phyloP scores from a whole-genome alignment of 495 filamentous ascomycete genomes.

The Aspergillus carlsbadensis region DNA sequence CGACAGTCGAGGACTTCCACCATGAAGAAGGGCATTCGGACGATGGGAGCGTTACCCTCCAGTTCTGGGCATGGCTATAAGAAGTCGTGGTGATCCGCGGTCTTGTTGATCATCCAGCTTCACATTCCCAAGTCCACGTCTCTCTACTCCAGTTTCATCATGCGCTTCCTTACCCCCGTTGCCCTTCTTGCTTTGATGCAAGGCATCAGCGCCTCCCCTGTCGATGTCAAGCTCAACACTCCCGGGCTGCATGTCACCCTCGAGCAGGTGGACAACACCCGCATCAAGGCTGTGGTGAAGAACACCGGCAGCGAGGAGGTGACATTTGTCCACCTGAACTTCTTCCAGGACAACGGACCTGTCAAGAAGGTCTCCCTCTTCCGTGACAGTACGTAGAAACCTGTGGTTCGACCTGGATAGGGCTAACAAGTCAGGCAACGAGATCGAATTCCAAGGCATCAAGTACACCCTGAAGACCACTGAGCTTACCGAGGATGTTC shows the following conservation, averaged over 20 bases:
- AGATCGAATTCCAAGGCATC: constrained; percentile 59
- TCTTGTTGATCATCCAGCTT: background rate
- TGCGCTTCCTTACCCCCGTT: constrained; percentile 15
- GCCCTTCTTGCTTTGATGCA: constrained; percentile 43
- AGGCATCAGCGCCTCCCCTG: constrained; percentile 36
- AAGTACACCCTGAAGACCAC: constrained; percentile 45
- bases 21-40: background rate
- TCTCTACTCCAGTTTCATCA: constrained; percentile 3
- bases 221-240: constrained; percentile 28
- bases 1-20: background rate
- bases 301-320: constrained; percentile 56
- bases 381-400: constrained; percentile 42
- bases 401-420: no score
- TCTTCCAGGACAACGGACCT: constrained; percentile 55
- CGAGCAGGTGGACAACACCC: constrained; percentile 51
- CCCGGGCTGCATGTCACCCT: constrained; percentile 52
- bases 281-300: constrained; percentile 59
- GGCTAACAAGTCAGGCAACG: constrained; percentile 31
- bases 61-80: background rate
- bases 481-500: constrained; percentile 48
- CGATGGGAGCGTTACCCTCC: no score
- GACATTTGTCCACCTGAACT: constrained; percentile 61
- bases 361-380: constrained; percentile 62
- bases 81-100: background rate
- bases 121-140: background rate